Conservation (phyloP, 2,329 filamentous ascomycete species). For the Penicillium verrucosum region DNA sequence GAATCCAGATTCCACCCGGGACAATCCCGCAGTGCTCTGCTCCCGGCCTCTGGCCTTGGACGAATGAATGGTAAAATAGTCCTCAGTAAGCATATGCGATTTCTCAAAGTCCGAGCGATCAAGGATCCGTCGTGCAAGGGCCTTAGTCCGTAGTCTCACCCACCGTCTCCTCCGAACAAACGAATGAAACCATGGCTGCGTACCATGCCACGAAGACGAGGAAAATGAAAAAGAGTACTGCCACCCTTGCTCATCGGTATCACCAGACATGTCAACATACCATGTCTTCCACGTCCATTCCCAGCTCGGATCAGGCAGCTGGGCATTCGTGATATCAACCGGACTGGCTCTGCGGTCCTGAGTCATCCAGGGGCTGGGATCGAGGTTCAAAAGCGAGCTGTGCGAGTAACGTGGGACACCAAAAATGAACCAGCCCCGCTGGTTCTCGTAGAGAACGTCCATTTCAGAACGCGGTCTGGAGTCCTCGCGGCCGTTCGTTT, state of each 20-base stretch:
- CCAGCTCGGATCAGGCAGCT: conserved; percentile 93
- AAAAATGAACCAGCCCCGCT: conserved; percentile 85
- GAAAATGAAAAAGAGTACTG: conserved; percentile 90
- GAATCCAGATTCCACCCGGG: conserved; percentile 28
- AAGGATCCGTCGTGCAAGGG: conserved; percentile 21
- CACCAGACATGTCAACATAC: conserved; percentile 75
- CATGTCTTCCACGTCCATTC: conserved; percentile 76
- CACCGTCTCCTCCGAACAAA: conserved; percentile 89
- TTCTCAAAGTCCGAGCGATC: conserved; percentile 38
- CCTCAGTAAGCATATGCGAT: conserved; percentile 65
- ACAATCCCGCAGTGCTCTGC: conserved; percentile 38
- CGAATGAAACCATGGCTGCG: conserved; percentile 86
- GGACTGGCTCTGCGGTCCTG: conserved; percentile 54
- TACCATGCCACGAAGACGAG: conserved; percentile 80
- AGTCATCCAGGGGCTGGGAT: conserved; percentile 86
- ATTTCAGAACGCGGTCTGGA: conserved; percentile 51
- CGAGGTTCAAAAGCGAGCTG: conserved; percentile 78
- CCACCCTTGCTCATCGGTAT: conserved; percentile 89
- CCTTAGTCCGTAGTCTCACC: conserved; percentile 74
- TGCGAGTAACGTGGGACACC: conserved; percentile 86
- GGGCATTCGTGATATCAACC: conserved; percentile 76
- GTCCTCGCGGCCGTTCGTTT: conserved; percentile 14
- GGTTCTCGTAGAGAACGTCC: conserved; percentile 93
- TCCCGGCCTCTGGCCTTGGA: conserved; percentile 47
- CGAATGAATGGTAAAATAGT: conserved; percentile 75